Base-by-base conservation (phyloP, 352 stramenopile species). In the Saprolegnia parasitica region DNA sequence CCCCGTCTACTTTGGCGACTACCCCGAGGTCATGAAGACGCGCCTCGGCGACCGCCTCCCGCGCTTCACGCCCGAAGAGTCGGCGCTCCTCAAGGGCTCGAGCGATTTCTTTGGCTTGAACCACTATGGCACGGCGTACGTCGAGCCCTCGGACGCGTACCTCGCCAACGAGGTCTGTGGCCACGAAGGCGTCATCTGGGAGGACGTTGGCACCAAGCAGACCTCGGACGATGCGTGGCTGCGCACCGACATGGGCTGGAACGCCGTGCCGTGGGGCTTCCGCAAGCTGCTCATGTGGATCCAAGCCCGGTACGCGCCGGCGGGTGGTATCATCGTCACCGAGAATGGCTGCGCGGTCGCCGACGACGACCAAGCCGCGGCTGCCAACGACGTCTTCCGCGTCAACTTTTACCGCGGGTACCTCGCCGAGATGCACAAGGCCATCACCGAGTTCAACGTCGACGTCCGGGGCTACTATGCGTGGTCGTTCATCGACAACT, bases 61-160 rank as follows among this genome's bases (percentile, higher is more conserved):
- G 6, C 66, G 68, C 37, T 98, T 98, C 72, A 97, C 93, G 10
- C 73, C 83, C 45, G 76, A 93, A 20, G 84, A 98, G 70, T 82
- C 87, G 61, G 78, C 80, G 26, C 56, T 91, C 24, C 63, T 98
- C 18, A 83, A 86, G 52, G 85, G 82, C 10, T 96, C 84, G 60
- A 82, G 72, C 37, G 96, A 99, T 72, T 98, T 98, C 75, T 90
- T 99, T 42, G 95, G 91, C 1, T 75, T 99, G 1, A 99, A 99
- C 77, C 90, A 98, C 75, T 99, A 98, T 77, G 86, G 82, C 37
- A 86, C 84, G 20, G 74, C 68, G 64, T 87, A 85, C 61, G 47
- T 56, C 5, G 79, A 75, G 71, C 77, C 79, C 3, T 84, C 78
- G 5, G 63, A 75, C 20, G 78, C 76, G 56, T 89, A 78, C 21